Evolutionary conservation across 805 yeast genomes (phyloP), one percentile per base, ranked within the genome.

Genomic region (Ogataea naganishii): DNA sequence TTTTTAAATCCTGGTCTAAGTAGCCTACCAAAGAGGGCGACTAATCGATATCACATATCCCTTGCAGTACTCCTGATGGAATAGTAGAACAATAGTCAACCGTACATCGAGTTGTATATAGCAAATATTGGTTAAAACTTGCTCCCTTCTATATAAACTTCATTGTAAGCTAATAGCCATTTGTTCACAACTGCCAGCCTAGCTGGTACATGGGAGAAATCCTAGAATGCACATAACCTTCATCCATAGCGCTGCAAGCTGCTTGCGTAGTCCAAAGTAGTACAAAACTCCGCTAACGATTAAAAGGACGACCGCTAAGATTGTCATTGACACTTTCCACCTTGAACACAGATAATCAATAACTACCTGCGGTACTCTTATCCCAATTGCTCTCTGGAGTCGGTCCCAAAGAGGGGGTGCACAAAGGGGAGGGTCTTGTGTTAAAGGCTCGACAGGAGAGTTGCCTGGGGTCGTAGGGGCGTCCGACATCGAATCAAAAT

Each of bases 181-280:
- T n/a, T n/a, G n/a, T n/a, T n/a, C n/a, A n/a, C n/a, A n/a, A n/a
- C n/a, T n/a, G n/a, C n/a, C n/a, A n/a, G n/a, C n/a, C n/a, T n/a
- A n/a, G n/a, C 11, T 16, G 14, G 14, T 9, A 22, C 46, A 40
- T 12, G 32, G 24, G 11, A 39, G 21, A 11, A 46, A 5, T 6
- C 46, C 46, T 6, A 43, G 17, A 12, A 23, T 23, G 22, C 51
- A 47, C 8, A 47, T 30, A 6, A 43, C 27, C 14, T 26, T 36
- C 15, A 33, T 37, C 51, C 49, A 44, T n/a, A 47, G 14, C 4
- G 22, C 5, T 3, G 25, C 26, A 5, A 46, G 16, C n/a, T 23
- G 26, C 7, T 32, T 31, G 1, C 27, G 31, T 29, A 41, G 29
- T 8, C 44, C 43, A 7, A 37, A 29, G 12, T 18, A 40, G 25